Base-by-base conservation (phyloP, 805 yeast species). In the Saccharomycopsis capsularis region DNA sequence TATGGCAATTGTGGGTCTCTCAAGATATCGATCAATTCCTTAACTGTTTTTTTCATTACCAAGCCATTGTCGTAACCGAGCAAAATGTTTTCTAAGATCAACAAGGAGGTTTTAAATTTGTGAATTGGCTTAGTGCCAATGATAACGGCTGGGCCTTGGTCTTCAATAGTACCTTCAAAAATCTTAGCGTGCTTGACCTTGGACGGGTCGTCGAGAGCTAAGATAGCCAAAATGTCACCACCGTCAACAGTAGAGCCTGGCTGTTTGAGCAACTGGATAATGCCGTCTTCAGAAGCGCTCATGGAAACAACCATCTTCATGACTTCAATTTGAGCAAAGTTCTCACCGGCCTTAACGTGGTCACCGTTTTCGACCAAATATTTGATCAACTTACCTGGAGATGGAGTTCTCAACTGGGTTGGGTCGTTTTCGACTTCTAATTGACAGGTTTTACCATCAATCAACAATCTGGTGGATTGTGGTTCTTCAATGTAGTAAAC, bases 251-350 rank as follows among this genome's bases (percentile, higher is more conserved):
- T 88, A n/a, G 98, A 84, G 46, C 99, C 99, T 7, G 99, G 98
- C 71, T 93, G 99, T 68, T 93, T 91, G 63, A 93, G 80, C 39
- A 89, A 71, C 70, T 91, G 97, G 47, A 90, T 86, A 51, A 77
- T 73, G 75, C 99, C 99, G 60, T 85, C 84, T 66, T 91, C 99
- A 66, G 82, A 87, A 19, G 97, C 91, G 61, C 90, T 71, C 60
- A 93, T 76, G 44, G 99, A 97, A 97, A 93, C 93, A 68, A 90
- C 89, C 99, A 93, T 93, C 69, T 93, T 93, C 99, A 93, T 93
- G 57, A 93, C 99, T 71, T 93, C 99, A 50, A 93, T 96, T 71
- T 93, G 99, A 38, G 99, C 99, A 62, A 79, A 95, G 41, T 97
- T 82, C 69, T 91, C 95, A 53, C 98, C 98, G 52, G 93, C 81